Percentiles rank a stretch among this genome's conserved stretches.
Evolutionary conservation across 495 filamentous ascomycete genomes (phyloP).

Genomic region (Peziza echinospora): DNA sequence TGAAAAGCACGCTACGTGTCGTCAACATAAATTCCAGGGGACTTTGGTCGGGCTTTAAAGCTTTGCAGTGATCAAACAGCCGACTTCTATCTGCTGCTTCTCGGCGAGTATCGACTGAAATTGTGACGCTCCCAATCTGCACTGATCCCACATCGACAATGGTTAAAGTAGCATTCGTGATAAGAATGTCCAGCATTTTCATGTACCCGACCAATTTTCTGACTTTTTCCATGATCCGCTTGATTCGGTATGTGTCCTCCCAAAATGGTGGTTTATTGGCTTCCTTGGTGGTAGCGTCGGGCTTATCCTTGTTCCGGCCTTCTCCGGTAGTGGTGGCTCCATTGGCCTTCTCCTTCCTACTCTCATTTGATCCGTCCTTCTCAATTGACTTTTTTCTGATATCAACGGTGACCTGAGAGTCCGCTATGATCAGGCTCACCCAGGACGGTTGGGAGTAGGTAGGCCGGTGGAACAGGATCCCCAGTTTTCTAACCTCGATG

Average conservation of each 20-base stretch:
- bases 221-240: constrained; percentile 64
- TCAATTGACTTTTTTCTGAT: constrained; percentile 34
- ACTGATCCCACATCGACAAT: constrained; percentile 62
- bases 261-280: constrained; percentile 26
- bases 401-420: constrained; percentile 67
- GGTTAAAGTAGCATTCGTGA: constrained; percentile 50
- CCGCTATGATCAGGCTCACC: constrained; percentile 71
- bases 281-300: not conserved
- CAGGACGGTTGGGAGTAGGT: constrained; percentile 95
- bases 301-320: not conserved
- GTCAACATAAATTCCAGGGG: constrained; percentile 91
- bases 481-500: constrained; percentile 74
- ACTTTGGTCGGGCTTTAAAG: constrained; percentile 44
- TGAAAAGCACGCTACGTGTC: constrained; percentile 66
- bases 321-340: not conserved
- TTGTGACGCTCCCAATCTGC: constrained; percentile 61
- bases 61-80: constrained; percentile 59
- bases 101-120: constrained; percentile 72
- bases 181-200: constrained; percentile 72
- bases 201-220: constrained; percentile 80
- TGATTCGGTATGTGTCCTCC: constrained; percentile 49
- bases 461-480: constrained; percentile 69
- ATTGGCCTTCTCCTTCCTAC: constrained; percentile 4
- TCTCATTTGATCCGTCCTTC: constrained; percentile 11
- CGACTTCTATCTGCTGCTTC: constrained; percentile 81